Evolutionary conservation across 2,329 filamentous ascomycete species (phyloP).

Genomic region (Aureobasidium sp.): DNA sequence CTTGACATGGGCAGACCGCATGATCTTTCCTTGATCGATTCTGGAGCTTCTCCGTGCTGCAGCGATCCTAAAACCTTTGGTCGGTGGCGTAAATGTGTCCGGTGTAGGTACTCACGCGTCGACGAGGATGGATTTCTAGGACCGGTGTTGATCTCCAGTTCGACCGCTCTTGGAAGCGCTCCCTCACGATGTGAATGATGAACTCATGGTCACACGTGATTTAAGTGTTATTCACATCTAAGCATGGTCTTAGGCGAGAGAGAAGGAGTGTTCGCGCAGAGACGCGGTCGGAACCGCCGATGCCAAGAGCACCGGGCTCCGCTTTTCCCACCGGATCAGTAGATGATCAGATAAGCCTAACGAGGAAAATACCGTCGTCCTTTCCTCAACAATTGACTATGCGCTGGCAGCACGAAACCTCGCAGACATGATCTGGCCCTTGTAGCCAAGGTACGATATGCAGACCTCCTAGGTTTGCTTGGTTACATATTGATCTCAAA

Average conservation of each 20-base stretch:
- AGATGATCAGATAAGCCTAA: slow-evolving; percentile 6
- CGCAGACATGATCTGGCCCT: not conserved
- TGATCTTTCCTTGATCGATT: not conserved
- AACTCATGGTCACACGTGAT: not conserved
- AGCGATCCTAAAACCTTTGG: not conserved
- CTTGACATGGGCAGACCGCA: not conserved
- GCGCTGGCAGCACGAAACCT: not conserved
- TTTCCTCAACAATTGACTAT: not conserved
- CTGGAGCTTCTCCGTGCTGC: not conserved
- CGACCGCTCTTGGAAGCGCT: not conserved
- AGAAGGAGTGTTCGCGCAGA: not conserved
- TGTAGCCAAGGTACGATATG: not conserved
- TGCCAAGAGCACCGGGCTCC: not conserved
- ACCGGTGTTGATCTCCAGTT: not conserved
- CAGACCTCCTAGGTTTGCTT: not conserved
- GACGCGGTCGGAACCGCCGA: not conserved
- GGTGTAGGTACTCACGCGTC: not conserved
- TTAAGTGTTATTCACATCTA: not conserved
- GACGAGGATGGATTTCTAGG: not conserved
- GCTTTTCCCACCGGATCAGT: not conserved
- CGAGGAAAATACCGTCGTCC: not conserved
- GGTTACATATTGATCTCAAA: not conserved
- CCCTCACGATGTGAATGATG: too few species aligned
- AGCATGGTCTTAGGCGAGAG: not conserved
- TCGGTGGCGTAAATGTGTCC: not conserved